Percentiles rank a stretch among this genome's conserved stretches.
Evolutionary conservation across 139 green algal genomes (phyloP).

Genomic region (Zygnema circumcarinatum): DNA sequence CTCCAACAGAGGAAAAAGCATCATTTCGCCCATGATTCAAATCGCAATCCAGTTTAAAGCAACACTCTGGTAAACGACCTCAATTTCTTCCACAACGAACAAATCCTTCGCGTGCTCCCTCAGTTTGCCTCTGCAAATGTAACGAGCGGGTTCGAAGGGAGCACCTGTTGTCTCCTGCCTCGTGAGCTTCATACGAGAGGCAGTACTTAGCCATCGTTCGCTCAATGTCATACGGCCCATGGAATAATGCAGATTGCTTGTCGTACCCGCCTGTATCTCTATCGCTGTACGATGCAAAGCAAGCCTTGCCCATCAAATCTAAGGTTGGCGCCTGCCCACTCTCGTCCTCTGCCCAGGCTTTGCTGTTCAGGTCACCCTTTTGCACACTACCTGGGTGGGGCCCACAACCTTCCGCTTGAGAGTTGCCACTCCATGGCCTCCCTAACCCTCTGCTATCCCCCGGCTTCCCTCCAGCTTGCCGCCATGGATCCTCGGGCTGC

Average conservation of each 20-base stretch:
- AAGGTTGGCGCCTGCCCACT: not conserved
- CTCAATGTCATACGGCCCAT: constrained; percentile 38
- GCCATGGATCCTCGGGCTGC: not conserved
- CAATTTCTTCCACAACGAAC: no score
- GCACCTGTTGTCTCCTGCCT: constrained; percentile 52
- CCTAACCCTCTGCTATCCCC: not conserved
- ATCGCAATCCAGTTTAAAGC: no score
- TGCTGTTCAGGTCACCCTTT: not conserved
- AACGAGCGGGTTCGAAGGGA: no score
- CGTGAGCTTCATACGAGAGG: constrained; percentile 41
- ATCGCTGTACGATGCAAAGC: not conserved
- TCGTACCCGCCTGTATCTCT: not conserved
- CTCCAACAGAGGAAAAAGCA: no score
- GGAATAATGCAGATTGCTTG: constrained; percentile 12
- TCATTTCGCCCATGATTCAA: no score
- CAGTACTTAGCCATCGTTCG: constrained; percentile 53
- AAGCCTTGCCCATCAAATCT: constrained; percentile 16
- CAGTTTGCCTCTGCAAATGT: no score
- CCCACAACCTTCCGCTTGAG: not conserved
- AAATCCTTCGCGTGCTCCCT: no score
- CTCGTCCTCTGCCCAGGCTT: constrained; percentile 5
- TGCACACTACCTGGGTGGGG: not conserved
- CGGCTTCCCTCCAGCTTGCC: not conserved
- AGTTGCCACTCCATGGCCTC: not conserved
- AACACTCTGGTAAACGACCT: no score